Evolutionary conservation across 805 yeast genomes (phyloP).

Genomic region (Huiozyma naganishii): DNA sequence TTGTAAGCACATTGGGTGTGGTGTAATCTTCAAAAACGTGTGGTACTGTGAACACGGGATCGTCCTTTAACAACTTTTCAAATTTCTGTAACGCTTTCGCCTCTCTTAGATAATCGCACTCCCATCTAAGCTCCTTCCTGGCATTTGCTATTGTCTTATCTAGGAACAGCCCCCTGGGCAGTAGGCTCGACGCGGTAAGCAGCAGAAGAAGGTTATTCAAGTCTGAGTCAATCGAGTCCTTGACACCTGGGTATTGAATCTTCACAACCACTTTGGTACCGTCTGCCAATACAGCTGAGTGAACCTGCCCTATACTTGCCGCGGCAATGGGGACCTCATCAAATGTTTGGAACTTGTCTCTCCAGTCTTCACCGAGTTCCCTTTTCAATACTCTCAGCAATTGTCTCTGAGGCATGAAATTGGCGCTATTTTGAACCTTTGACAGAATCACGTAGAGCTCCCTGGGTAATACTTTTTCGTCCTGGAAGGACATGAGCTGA

Average conservation of each 20-base stretch:
- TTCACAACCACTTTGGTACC: constrained; percentile 80
- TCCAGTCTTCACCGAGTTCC: constrained; percentile 76
- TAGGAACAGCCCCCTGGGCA: constrained; percentile 85
- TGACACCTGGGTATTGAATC: constrained; percentile 96
- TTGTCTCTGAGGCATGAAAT: constrained; percentile 93
- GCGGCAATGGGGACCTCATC: constrained; percentile 92
- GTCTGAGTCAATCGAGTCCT: constrained; percentile 86
- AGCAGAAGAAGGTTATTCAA: constrained; percentile 74
- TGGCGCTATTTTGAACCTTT: constrained; percentile 87
- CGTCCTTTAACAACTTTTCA: constrained; percentile 46
- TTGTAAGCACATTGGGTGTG: constrained; percentile 76
- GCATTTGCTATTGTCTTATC: constrained; percentile 92
- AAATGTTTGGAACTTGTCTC: constrained; percentile 56
- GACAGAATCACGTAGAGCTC: constrained; percentile 74
- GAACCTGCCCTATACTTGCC: constrained; percentile 96
- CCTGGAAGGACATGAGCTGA: constrained; percentile 95
- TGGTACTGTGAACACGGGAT: constrained; percentile 67
- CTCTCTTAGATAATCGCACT: constrained; percentile 89
- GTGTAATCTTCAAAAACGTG: constrained; percentile 65
- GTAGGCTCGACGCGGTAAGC: constrained; percentile 71
- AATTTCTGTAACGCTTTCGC: constrained; percentile 67
- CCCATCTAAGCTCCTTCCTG: constrained; percentile 89
- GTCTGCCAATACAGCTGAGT: constrained; percentile 59
- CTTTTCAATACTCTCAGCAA: constrained; percentile 59
- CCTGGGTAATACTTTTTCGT: constrained; percentile 68